Conservation (phyloP, 2,329 filamentous ascomycete genomes). For the Chrysosphaeria jannelii region DNA sequence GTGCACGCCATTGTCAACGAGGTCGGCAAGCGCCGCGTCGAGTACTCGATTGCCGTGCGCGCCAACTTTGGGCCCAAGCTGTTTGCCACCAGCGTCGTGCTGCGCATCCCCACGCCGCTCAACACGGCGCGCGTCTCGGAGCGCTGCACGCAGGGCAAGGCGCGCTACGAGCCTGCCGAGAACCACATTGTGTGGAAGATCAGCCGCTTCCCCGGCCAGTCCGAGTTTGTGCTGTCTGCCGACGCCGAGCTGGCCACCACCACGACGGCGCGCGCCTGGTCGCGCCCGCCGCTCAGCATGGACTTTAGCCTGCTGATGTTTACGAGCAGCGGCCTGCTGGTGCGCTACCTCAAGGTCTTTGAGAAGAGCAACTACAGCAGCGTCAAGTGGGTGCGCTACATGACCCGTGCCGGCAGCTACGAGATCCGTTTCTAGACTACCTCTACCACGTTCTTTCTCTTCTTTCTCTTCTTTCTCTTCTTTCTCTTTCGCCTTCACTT, state of each 20-base stretch:
- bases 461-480: background rate
- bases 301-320: conserved; percentile 95
- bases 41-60: conserved; percentile 93
- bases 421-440: conserved; percentile 97
- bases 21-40: conserved; percentile 85
- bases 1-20: conserved; percentile 97
- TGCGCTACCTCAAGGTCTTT: conserved; percentile 92
- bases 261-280: conserved; percentile 97
- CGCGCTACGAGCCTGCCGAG: conserved; percentile 92
- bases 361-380: conserved; percentile 98
- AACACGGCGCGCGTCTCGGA: conserved; percentile 89
- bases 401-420: conserved; percentile 93
- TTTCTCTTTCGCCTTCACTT: conserved; percentile 1
- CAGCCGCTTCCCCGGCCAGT: conserved; percentile 89
- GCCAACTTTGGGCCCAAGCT: conserved; percentile 91
- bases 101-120: conserved; percentile 80
- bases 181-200: conserved; percentile 99
- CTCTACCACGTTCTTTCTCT: background rate
- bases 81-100: conserved; percentile 85
- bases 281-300: conserved; percentile 65
- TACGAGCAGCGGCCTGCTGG: conserved; percentile 72
- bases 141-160: conserved; percentile 81
- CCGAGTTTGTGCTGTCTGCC: conserved; percentile 79
- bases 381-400: conserved; percentile 97
- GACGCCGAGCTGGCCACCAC: conserved; percentile 84